Evolutionary conservation across 2,329 filamentous ascomycete genomes (phyloP).

Genomic region (Xylariales sp.): DNA sequence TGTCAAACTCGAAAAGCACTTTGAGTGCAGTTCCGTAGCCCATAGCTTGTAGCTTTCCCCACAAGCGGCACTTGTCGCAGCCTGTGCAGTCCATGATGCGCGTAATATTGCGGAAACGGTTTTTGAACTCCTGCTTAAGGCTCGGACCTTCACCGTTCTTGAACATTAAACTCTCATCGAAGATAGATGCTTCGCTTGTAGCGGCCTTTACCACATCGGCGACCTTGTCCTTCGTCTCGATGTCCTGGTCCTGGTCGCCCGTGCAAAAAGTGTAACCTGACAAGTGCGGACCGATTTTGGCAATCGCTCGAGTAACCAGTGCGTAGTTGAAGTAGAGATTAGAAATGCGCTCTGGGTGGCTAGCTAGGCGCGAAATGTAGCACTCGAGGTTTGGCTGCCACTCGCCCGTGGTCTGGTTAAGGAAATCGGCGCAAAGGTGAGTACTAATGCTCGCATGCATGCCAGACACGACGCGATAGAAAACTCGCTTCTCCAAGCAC

Average conservation of each 20-base stretch:
- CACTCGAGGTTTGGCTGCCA: constrained; percentile 90
- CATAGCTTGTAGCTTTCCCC: constrained; percentile 94
- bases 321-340: constrained; percentile 99
- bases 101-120: constrained; percentile 94
- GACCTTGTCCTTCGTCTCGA: constrained; percentile 75
- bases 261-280: constrained; percentile 87
- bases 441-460: constrained; percentile 98
- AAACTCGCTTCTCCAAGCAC: constrained; percentile 97
- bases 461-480: constrained; percentile 89
- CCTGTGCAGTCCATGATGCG: constrained; percentile 98
- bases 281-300: constrained; percentile 82
- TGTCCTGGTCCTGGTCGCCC: constrained; percentile 76
- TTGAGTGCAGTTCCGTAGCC: constrained; percentile 95
- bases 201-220: constrained; percentile 69
- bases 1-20: constrained; percentile 90
- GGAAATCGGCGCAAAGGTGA: constrained; percentile 91
- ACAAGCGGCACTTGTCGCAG: constrained; percentile 96
- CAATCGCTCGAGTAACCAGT: constrained; percentile 83
- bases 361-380: constrained; percentile 82
- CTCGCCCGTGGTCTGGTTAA: constrained; percentile 90
- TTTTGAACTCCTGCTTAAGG: constrained; percentile 94
- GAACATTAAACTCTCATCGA: constrained; percentile 96
- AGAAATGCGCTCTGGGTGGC: constrained; percentile 83
- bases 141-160: constrained; percentile 69
- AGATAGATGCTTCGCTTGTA: constrained; percentile 70